Percentiles rank a stretch among this genome's conserved stretches.
phyloP scores from a whole-genome alignment of 2,329 filamentous ascomycete species.

The Stemphylium vesicarium region DNA sequence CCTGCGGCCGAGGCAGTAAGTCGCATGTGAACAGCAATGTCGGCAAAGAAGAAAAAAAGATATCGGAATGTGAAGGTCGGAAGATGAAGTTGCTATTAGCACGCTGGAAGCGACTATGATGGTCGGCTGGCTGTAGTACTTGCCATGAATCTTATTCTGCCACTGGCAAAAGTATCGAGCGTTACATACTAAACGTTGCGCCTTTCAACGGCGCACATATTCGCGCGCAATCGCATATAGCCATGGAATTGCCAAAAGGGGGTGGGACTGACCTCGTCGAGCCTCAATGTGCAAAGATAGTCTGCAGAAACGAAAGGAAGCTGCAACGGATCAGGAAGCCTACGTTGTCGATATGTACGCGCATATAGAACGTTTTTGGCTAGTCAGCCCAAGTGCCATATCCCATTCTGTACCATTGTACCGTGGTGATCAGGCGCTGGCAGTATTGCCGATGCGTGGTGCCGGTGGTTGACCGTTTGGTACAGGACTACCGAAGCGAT shows the following conservation, averaged over 20 bases:
- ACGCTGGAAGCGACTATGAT: not conserved
- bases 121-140: not conserved
- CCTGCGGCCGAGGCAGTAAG: not conserved
- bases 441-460: not conserved
- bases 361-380: not conserved
- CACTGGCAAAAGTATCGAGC: not conserved
- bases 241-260: not conserved
- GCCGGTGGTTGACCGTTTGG: conserved; percentile 9
- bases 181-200: not conserved
- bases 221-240: not conserved
- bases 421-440: conserved; percentile 4
- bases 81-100: not conserved
- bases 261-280: not conserved
- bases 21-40: not conserved
- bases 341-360: not conserved
- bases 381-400: not conserved
- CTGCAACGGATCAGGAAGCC: not conserved
- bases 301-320: not conserved
- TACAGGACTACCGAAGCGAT: conserved; percentile 3
- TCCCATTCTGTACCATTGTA: not conserved
- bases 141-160: not conserved
- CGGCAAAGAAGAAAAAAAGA: too few relatives aligned
- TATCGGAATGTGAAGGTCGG: not conserved
- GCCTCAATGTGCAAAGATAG: not conserved
- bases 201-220: too few relatives aligned